Evolutionary conservation across 495 filamentous ascomycete genomes (phyloP), one percentile per base, ranked within the genome.

Genomic region (Penicillium steckii): DNA sequence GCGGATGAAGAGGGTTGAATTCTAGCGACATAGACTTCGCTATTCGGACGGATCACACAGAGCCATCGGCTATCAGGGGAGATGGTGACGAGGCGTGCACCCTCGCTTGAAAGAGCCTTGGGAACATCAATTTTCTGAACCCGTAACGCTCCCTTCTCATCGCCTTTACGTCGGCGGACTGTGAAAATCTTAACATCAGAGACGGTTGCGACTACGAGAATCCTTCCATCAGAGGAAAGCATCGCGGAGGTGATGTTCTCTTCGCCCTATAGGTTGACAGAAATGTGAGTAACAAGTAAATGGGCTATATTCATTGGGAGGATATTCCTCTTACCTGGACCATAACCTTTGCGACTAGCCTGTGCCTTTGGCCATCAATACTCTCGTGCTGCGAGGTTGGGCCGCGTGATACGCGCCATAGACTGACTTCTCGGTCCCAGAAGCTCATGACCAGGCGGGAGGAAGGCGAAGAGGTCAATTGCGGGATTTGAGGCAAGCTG

Each of bases 361-460:
- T 63, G 56, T 76, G 63, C 59, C 71, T 74, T 55, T 79, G 69
- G 24, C 79, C 66, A 32, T 77, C 68, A 12, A 71, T 66, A 27
- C 58, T 69, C 43, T 78, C 66, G 40, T 79, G 67, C 64, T 68
- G 66, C 64, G 70, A 70, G 12, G 58, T 47, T 38, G 70, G 71
- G 10, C 68, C 70, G 19, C 67, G 63, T 27, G 60, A 75, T 12
- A 91, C 62, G 37, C 83, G 82, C 91, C 91, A 99, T 52, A 99
- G 82, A 52, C 83, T 83, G 21, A 97, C 73, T 59, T 96, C 89
- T 54, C 86, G 79, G 46, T 93, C 88, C 94, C 94, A 99, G 86
- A 90, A 97, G 61, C 89, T 91, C 71, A 93, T 82, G 9, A 98
- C 71, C 15, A 95, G 67, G 29, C 93, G 80, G 25, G 80, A 80